A percentile compares a stretch with the other conserved stretches of the same genome.
These are phyloP conservation scores for Solanum phureja DNA, from an alignment of 257 asterid genomes.

Conservation along the genomic window DNA sequence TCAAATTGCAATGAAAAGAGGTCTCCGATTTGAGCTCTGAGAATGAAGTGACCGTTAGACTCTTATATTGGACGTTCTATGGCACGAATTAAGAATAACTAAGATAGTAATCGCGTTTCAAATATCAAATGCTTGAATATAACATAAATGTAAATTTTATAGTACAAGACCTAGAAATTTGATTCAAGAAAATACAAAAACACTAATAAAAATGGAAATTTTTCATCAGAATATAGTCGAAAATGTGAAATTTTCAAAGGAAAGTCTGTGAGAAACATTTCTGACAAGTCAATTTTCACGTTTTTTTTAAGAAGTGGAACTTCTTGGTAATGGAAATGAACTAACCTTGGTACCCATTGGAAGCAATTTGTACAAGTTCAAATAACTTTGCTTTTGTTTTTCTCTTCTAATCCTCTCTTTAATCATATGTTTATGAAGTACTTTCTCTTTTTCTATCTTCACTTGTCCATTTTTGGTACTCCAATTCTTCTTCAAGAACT, in stretches of 20 bases:
- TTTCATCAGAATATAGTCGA: neutral
- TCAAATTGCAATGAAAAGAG: neutral
- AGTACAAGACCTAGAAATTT: neutral
- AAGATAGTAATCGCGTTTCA: neutral
- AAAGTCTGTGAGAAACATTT: neutral
- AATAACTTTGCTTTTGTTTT: slow-evolving; percentile 26
- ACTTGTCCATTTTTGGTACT: neutral
- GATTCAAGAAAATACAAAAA: neutral
- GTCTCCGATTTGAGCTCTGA: neutral
- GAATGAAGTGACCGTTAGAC: neutral
- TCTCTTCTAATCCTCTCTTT: slow-evolving; percentile 41
- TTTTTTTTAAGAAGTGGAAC: neutral
- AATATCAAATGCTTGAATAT: neutral
- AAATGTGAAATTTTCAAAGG: neutral
- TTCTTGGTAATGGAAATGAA: neutral
- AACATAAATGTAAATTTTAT: neutral
- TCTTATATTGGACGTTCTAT: neutral
- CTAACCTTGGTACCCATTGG: slow-evolving; percentile 45
- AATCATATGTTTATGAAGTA: slow-evolving; percentile 25
- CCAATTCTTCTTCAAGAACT: slow-evolving; percentile 30
- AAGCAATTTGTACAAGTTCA: slow-evolving; percentile 25
- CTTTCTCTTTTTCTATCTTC: slow-evolving; percentile 12
- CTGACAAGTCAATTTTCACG: neutral
- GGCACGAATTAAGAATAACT: neutral
- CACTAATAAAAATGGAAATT: neutral